These are phyloP conservation scores for Phytopythium litorale DNA, from an alignment of 352 stramenopile species.

Conservation along the genomic window DNA sequence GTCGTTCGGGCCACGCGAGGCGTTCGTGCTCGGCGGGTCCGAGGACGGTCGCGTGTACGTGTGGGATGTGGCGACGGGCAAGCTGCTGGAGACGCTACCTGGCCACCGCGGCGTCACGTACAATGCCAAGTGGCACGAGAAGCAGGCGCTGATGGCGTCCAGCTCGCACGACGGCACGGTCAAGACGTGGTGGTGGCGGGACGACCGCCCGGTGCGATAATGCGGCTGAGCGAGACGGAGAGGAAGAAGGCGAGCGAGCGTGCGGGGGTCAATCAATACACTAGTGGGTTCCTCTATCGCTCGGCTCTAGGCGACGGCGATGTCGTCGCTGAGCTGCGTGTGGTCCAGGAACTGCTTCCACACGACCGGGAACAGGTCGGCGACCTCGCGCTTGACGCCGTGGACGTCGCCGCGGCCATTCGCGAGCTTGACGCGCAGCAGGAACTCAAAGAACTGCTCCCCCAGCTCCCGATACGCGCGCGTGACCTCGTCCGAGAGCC, in stretches of 20 bases:
- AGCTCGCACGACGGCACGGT: constrained; percentile 88
- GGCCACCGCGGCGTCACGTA: constrained; percentile 81
- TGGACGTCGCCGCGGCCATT: constrained; percentile 16
- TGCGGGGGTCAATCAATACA: background rate
- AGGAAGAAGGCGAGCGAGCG: background rate
- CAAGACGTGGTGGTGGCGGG: constrained; percentile 88
- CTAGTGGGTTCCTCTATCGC: constrained; percentile 1
- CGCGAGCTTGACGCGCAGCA: constrained; percentile 37
- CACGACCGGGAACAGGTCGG: constrained; percentile 64
- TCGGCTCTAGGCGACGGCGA: constrained; percentile 16
- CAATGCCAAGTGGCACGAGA: constrained; percentile 85
- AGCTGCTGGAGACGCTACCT: constrained; percentile 75
- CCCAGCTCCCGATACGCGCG: constrained; percentile 46
- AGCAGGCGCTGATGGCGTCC: constrained; percentile 77
- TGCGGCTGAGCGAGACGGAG: constrained; percentile 7
- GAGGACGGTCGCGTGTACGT: constrained; percentile 85
- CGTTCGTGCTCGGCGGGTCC: constrained; percentile 83
- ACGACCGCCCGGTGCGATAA: constrained; percentile 40
- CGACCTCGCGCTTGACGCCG: constrained; percentile 40
- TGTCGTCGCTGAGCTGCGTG: constrained; percentile 38
- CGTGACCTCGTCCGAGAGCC: constrained; percentile 33
- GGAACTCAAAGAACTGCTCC: constrained; percentile 58
- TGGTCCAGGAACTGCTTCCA: constrained; percentile 65
- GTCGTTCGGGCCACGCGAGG: constrained; percentile 79
- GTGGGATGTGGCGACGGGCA: constrained; percentile 86